Evolutionary conservation across 768 basidiomycete species (phyloP), one percentile per base, ranked within the genome.

Genomic region (Hemileccinum rubropunctum): DNA sequence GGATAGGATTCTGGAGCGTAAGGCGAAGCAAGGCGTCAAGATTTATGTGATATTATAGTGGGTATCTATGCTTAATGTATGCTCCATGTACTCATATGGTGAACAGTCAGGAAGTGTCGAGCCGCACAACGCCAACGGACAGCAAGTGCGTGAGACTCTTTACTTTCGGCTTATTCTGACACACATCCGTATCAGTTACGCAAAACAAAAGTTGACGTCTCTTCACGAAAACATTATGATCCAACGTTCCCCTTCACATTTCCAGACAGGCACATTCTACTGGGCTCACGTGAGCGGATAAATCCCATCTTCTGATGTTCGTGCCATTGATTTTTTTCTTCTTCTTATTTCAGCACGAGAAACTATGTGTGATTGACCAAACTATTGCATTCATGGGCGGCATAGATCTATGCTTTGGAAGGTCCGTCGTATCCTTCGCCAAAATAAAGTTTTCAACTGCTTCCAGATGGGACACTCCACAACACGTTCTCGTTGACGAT

Each of bases 371-470:
- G 13, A 90, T 99, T 53, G 97, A 99, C 65, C 90, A 97, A 65
- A 83, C 92, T 1, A 97, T 98, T 55, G 95, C 91, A 0, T 99
- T 98, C 71, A 97, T 93, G 91, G 97, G 97, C 15, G 97, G 97
- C 3, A 70, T 99, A 37, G 97, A 99, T 68, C 77, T 95, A 30
- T 95, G 91, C 66, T 97, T 94, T 58, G 92, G 93, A 61, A 78
- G 91, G 81, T 86, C 53, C 40, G 65, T 56, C 26, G 13, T 36
- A 27, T 37, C 12, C 6, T 21, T 37, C 11, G 4, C 42, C 18
- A n/a, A 37, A 20, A 23, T 3, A 43, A 39, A 0, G 28, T 40
- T 37, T 28, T 42, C 17, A 53, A 59, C 36, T 53, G 33, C 30
- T 21, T 45, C 35, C 50, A 89, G 87, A 62, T 98, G 95, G 97